Evolutionary conservation across 306 rosid species (phyloP).

Genomic region (Psophocarpus tetragonolobus): DNA sequence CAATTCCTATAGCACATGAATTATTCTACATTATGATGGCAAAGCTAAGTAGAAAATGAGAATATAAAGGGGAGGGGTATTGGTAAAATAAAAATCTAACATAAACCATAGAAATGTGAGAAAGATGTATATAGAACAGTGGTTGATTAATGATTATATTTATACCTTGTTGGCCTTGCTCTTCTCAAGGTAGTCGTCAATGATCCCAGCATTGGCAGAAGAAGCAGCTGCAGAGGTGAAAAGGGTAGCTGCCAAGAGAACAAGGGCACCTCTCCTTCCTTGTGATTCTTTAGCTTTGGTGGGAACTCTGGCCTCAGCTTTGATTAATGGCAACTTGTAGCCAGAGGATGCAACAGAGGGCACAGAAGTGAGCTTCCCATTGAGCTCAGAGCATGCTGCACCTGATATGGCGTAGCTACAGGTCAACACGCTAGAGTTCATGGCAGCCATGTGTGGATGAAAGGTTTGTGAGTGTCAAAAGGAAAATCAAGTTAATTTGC

Average conservation of each 20-base stretch:
- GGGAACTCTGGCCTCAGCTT: constrained; percentile 49
- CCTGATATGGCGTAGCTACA: constrained; percentile 73
- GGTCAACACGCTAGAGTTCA: constrained; percentile 81
- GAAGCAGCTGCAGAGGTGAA: constrained; percentile 53
- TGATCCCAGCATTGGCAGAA: constrained; percentile 75
- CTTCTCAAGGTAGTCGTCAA: constrained; percentile 82
- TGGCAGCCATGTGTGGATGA: constrained; percentile 61
- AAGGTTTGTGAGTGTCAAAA: background rate
- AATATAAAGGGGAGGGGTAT: background rate
- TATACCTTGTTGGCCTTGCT: constrained; percentile 92
- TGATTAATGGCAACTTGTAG: constrained; percentile 57
- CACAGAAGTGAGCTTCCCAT: constrained; percentile 48
- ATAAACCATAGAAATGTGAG: too few relatives aligned
- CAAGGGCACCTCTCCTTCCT: constrained; percentile 78
- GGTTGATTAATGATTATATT: too few relatives aligned
- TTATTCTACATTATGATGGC: background rate
- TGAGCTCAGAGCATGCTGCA: constrained; percentile 51
- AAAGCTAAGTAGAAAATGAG: background rate
- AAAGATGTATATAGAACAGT: too few relatives aligned
- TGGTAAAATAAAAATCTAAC: too few relatives aligned
- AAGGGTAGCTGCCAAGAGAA: constrained; percentile 63
- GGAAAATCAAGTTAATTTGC: background rate
- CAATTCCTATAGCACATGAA: constrained; percentile 57
- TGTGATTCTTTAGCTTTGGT: constrained; percentile 38
- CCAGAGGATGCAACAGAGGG: constrained; percentile 33